Evolutionary conservation across 73 alveolate species (phyloP).

Genomic region (Uronychia setigera): DNA sequence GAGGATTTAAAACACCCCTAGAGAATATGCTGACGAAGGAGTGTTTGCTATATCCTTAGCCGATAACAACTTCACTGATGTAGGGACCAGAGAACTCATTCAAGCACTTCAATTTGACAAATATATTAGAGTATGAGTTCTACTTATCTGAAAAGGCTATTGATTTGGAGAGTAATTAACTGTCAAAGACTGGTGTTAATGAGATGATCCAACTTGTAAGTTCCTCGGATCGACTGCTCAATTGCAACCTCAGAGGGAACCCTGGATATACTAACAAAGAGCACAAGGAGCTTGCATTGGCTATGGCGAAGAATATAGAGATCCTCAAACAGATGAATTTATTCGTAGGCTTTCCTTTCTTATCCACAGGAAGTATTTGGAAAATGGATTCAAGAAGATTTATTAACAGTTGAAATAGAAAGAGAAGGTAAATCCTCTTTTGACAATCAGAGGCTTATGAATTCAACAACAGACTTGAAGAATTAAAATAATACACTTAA

Average conservation of each 20-base stretch:
- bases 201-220: neutral
- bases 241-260: neutral
- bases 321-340: neutral
- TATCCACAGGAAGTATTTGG: neutral
- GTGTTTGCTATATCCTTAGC: neutral
- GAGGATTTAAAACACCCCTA: neutral
- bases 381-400: neutral
- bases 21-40: neutral
- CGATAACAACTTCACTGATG: neutral
- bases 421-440: neutral
- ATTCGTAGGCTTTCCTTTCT: neutral
- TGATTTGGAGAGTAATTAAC: neutral
- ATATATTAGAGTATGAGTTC: too few relatives aligned
- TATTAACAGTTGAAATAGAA: neutral
- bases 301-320: neutral
- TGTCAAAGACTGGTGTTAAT: neutral
- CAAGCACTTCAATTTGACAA: neutral
- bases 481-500: too few relatives aligned
- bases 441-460: neutral
- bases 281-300: neutral
- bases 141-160: too few relatives aligned
- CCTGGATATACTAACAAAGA: neutral
- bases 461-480: neutral
- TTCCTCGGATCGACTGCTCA: neutral
- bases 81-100: neutral